Conservation (phyloP, 805 yeast genomes). For the Candida koratica region DNA sequence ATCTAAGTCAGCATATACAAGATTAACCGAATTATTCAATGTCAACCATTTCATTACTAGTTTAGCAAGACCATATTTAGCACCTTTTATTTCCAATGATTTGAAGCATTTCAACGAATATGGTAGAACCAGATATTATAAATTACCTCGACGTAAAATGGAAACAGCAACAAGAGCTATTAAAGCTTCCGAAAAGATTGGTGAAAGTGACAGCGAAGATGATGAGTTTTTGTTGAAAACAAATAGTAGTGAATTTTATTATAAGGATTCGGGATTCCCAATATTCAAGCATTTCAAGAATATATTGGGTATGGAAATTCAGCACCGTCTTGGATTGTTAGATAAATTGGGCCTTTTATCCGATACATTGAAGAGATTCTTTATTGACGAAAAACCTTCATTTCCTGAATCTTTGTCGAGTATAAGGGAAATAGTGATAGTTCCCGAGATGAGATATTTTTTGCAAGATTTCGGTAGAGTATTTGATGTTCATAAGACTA, state of each 20-base stretch:
- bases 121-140: conserved; percentile 26
- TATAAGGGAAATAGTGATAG: conserved; percentile 77
- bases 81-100: conserved; percentile 83
- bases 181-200: conserved; percentile 14
- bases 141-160: conserved; percentile 8
- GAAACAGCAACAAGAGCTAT: conserved; percentile 1
- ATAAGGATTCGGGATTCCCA: conserved; percentile 32
- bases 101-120: conserved; percentile 60
- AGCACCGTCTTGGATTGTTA: conserved; percentile 77
- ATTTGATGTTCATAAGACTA: conserved; percentile 67
- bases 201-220: conserved; percentile 23
- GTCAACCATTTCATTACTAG: conserved; percentile 92
- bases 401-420: conserved; percentile 66
- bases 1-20: conserved; percentile 64
- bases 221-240: conserved; percentile 20
- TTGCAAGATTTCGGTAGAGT: conserved; percentile 69
- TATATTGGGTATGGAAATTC: conserved; percentile 69
- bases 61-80: conserved; percentile 88
- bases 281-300: conserved; percentile 41
- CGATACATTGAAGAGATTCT: conserved; percentile 64
- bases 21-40: conserved; percentile 87
- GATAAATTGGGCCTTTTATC: conserved; percentile 75
- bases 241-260: conserved; percentile 20
- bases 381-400: conserved; percentile 75
- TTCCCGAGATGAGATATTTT: conserved; percentile 75